Evolutionary conservation across 768 basidiomycete species (phyloP), one percentile per base, ranked within the genome.

Genomic region (Solioccasus polychromus): DNA sequence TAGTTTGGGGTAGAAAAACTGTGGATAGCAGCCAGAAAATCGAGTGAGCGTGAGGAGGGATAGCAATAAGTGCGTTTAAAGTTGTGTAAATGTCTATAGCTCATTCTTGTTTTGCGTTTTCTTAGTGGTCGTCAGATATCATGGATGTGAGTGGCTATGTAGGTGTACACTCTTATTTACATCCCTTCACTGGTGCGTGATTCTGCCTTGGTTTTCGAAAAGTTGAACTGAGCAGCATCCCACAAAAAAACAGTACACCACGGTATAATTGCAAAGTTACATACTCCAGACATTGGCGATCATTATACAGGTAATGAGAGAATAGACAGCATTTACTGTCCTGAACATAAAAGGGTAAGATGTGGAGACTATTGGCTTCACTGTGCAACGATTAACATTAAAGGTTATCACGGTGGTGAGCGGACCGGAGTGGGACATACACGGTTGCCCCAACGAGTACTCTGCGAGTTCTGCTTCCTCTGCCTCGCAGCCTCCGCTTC

Each of bases 1-100:
- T 78, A 5, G 61, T 80, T 39, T 74, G 42, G 77, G 80, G 48
- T 52, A 62, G 51, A 68, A 71, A 60, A 47, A 4, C 40, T 4
- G 39, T 17, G 9, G 51, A 48, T 6, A 36, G n/a, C 29, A 44
- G 47, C 15, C 43, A 37, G 22, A 48, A 54, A 66, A 60, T 69
- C 31, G 57, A 68, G 42, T 72, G 67, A 69, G 67, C 71, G 24
- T 59, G 63, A 54, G 59, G 59, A 49, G 72, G 70, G 49, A 45
- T 71, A 44, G 70, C 68, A 41, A 65, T 62, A 44, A 47, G 77
- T 78, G 46, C 29, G 70, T 64, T 5, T 23, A 36, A 22, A 5
- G 15, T 31, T 4, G 11, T 15, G 5, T 11, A 31, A 9, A 31
- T 15, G 8, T 31, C n/a, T n/a, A n/a, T 15, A 12, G 12, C 37